Conservation (phyloP, 2,329 filamentous ascomycete species). For the Basipetospora chlamydospora region DNA sequence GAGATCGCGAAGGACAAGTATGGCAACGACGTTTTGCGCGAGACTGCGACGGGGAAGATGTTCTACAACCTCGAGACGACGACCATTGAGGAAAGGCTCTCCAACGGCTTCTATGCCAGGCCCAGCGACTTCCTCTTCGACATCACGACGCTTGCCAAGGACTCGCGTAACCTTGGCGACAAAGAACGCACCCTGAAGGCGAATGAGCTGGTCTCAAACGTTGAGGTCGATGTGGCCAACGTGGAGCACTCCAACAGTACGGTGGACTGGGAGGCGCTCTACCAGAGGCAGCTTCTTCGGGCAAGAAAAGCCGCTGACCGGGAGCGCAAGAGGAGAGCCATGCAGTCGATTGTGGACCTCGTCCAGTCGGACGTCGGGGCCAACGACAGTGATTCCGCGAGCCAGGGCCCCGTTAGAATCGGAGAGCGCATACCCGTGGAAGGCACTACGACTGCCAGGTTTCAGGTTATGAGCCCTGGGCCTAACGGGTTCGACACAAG, state of each 20-base stretch:
- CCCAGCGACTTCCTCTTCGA: slow-evolving; percentile 82
- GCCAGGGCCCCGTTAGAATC: slow-evolving; percentile 42
- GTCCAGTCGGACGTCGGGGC: slow-evolving; percentile 36
- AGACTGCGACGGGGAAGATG: slow-evolving; percentile 66
- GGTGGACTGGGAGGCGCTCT: slow-evolving; percentile 70
- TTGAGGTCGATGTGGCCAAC: slow-evolving; percentile 78
- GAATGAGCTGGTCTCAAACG: slow-evolving; percentile 82
- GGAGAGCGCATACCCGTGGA: slow-evolving; percentile 48
- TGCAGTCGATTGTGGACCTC: slow-evolving; percentile 38
- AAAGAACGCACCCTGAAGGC: slow-evolving; percentile 71
- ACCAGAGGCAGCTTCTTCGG: slow-evolving; percentile 55
- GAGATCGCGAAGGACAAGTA: slow-evolving; percentile 68
- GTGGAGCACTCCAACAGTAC: slow-evolving; percentile 55
- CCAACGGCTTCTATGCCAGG: slow-evolving; percentile 89
- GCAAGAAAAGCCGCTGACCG: slow-evolving; percentile 45
- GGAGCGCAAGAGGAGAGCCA: slow-evolving; percentile 45
- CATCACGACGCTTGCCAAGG: slow-evolving; percentile 70
- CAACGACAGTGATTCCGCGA: slow-evolving; percentile 39
- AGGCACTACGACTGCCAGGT: slow-evolving; percentile 29
- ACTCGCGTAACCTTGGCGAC: slow-evolving; percentile 72
- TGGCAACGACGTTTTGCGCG: slow-evolving; percentile 60
- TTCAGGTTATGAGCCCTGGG: slow-evolving; percentile 42
- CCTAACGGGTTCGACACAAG: slow-evolving; percentile 41
- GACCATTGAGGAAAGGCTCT: slow-evolving; percentile 89
- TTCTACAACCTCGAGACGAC: slow-evolving; percentile 91